phyloP scores from a whole-genome alignment of 495 filamentous ascomycete genomes.

The Thermochaetoides thermophila region DNA sequence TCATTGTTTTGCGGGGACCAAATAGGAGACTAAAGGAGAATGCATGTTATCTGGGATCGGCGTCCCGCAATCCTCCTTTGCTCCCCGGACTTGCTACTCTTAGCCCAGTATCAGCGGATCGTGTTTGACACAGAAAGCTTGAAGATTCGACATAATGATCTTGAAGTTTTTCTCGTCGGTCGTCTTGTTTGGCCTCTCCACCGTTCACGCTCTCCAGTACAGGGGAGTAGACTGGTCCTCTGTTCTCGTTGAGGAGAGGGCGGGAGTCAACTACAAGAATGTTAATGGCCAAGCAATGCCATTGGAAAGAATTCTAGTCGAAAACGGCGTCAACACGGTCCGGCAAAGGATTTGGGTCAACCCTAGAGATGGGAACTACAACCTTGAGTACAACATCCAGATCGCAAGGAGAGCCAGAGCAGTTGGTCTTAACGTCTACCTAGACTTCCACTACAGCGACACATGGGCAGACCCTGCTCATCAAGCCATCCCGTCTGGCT shows the following conservation, averaged over 20 bases:
- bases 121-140: no score
- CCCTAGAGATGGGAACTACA: slow-evolving; percentile 47
- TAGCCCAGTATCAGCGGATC: no score
- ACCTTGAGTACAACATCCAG: slow-evolving; percentile 52
- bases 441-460: slow-evolving; percentile 60
- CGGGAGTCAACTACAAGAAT: slow-evolving; percentile 46
- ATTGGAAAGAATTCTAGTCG: slow-evolving; percentile 48
- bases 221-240: slow-evolving; percentile 66
- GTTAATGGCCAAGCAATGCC: slow-evolving; percentile 34
- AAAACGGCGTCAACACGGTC: slow-evolving; percentile 53
- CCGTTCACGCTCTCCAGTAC: slow-evolving; percentile 38
- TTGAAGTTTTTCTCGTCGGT: slow-evolving; percentile 5
- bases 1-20: no score
- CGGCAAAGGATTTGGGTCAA: slow-evolving; percentile 64
- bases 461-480: slow-evolving; percentile 39
- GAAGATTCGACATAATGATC: slow-evolving; percentile 14
- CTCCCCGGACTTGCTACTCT: no score
- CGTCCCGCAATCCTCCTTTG: no score
- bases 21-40: no score
- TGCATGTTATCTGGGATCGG: no score
- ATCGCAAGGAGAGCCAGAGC: slow-evolving; percentile 49
- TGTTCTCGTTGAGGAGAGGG: slow-evolving; percentile 45
- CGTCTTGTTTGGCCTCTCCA: slow-evolving; percentile 11
- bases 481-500: slow-evolving; percentile 41
- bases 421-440: slow-evolving; percentile 47